Base-by-base conservation (phyloP, 495 filamentous ascomycete genomes). In the Massariosphaeria phaeospora region DNA sequence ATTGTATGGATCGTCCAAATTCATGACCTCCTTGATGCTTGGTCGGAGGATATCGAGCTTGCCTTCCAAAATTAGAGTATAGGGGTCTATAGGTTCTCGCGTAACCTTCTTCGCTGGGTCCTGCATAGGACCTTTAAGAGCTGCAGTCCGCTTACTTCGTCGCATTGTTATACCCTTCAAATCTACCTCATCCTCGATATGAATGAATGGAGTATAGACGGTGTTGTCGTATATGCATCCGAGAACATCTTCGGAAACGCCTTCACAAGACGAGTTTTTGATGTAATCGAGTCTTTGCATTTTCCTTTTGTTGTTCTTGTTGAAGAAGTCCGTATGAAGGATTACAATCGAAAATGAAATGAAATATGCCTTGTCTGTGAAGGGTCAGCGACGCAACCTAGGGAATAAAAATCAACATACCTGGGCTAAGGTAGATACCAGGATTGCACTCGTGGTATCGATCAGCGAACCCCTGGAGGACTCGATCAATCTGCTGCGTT, bases 211-310 rank as follows among this genome's bases (percentile, higher is more conserved):
- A 1, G 93, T 98, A 58, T 98, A 98, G 8, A 83, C 86, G 61
- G 96, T 95, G 61, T 99, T 99, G 69, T 96, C 93, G 69, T 97
- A 99, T 66, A 97, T 93, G 67, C 91, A 96, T 66, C 86, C 89
- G 5, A 96, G 75, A 24, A 97, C 88, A 48, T 96, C 93, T 49
- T 93, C 89, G 24, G 86, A 84, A 20, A 97, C 85, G 12, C 89
- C 89, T 66, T 96, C 89, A 8, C 82, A 80, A 12, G 64, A 65
- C 3, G 89, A 93, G 67, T 96, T 97, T 69, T 94, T 97, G 47
- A 96, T 78, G 68, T 99, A 99, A 55, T 97, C 93, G 0, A 76
- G 76, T 61, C 94, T 94, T 67, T 95, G 90, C 93, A 99, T 99
- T 70, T 97, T 99, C 63, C 91, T 81, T 72, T 96, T 97, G 69